phyloP scores from a whole-genome alignment of 1,284 basidiomycete species.

The Vanrija sp. region DNA sequence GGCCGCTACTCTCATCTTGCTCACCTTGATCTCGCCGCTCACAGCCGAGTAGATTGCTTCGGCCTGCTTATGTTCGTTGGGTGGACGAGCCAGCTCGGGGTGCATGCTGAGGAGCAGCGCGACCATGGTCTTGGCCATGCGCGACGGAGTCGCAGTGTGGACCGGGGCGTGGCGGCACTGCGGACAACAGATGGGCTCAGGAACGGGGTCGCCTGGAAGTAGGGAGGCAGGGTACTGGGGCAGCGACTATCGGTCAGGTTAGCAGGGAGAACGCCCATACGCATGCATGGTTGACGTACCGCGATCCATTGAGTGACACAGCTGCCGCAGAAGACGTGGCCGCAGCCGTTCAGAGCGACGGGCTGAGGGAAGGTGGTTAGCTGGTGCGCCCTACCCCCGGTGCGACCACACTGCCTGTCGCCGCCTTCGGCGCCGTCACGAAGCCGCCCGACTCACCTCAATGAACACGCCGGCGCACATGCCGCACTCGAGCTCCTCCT shows the following conservation, averaged over 20 bases:
- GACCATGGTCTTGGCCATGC: constrained; percentile 20
- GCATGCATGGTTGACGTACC: constrained; percentile 1
- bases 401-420: no score
- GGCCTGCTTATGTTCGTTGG: constrained; percentile 17
- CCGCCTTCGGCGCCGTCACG: no score
- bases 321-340: constrained; percentile 23
- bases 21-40: constrained; percentile 12
- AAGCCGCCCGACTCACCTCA: constrained; percentile 10
- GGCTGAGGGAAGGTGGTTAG: constrained; percentile 8
- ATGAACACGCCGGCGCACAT: constrained; percentile 24
- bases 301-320: constrained; percentile 24
- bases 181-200: constrained; percentile 53
- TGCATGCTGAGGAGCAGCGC: constrained; percentile 13
- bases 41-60: constrained; percentile 10
- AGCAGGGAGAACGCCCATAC: background rate
- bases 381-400: background rate
- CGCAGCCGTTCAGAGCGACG: constrained; percentile 23
- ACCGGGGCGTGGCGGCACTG: constrained; percentile 22
- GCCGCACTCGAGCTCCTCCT: constrained; percentile 24
- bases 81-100: constrained; percentile 11
- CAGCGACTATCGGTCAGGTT: constrained; percentile 40
- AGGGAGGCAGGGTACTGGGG: constrained; percentile 69
- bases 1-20: background rate
- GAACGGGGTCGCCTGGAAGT: constrained; percentile 66
- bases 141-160: constrained; percentile 14